These are phyloP conservation scores for Nicotiana undulata DNA, from an alignment of 257 asterid species.

Conservation along the genomic window DNA sequence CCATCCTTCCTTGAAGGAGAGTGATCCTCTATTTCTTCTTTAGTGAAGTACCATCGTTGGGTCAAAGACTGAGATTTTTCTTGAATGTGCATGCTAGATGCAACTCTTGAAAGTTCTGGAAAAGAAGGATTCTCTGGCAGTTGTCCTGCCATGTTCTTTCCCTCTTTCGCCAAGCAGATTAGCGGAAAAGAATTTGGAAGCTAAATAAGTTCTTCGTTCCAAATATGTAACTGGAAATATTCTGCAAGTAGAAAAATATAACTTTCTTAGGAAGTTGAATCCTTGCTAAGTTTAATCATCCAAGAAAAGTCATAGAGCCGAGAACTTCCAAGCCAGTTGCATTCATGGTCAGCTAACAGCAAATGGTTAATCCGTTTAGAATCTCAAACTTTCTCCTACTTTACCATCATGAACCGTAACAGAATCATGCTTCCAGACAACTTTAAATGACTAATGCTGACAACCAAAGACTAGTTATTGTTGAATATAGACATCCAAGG, in stretches of 20 bases:
- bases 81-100: conserved; percentile 7
- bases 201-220: background rate
- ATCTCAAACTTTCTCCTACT: background rate
- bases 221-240: background rate
- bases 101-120: conserved; percentile 11
- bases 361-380: background rate
- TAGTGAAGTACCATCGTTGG: conserved; percentile 44
- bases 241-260: background rate
- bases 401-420: background rate
- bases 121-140: conserved; percentile 33
- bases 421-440: background rate
- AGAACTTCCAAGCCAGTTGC: background rate
- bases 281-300: background rate
- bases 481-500: background rate
- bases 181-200: background rate
- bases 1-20: conserved; percentile 67
- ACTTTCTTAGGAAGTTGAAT: background rate
- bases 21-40: conserved; percentile 40
- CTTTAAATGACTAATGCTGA: background rate
- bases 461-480: background rate
- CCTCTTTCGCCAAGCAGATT: conserved; percentile 19
- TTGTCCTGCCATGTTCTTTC: conserved; percentile 32
- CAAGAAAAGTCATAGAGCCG: background rate
- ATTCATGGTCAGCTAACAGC: background rate
- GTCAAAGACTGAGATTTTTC: conserved; percentile 14